Evolutionary conservation across 805 yeast genomes (phyloP).

Genomic region (Monosporozyma aquatica): DNA sequence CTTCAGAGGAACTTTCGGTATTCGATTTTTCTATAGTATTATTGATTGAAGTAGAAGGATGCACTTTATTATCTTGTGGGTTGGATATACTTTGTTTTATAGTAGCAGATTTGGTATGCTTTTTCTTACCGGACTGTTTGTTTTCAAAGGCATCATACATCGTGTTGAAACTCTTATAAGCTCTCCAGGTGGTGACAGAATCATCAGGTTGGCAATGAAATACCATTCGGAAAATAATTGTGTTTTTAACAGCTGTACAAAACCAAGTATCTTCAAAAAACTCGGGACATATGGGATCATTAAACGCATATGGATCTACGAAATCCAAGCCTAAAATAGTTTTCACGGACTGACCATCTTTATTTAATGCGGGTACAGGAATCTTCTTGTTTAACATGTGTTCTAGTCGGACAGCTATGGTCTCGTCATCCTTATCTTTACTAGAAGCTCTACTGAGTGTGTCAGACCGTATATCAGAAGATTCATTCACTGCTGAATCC

Average conservation of each 20-base stretch:
- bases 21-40: background rate
- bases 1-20: background rate
- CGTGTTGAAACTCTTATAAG: slow-evolving; percentile 63
- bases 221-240: slow-evolving; percentile 69
- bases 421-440: slow-evolving; percentile 15
- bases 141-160: slow-evolving; percentile 47
- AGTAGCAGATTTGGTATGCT: background rate
- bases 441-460: background rate
- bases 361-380: slow-evolving; percentile 12
- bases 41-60: no score
- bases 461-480: background rate
- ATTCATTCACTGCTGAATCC: background rate
- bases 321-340: slow-evolving; percentile 33
- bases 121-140: slow-evolving; percentile 12
- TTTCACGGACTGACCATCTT: background rate
- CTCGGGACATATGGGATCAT: slow-evolving; percentile 74
- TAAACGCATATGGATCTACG: slow-evolving; percentile 81
- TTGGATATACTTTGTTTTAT: background rate
- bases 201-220: slow-evolving; percentile 96
- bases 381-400: slow-evolving; percentile 24
- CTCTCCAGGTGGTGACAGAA: slow-evolving; percentile 80
- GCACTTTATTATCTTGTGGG: no score
- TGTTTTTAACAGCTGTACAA: slow-evolving; percentile 73
- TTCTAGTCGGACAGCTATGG: slow-evolving; percentile 25
- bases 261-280: slow-evolving; percentile 85